Percentiles rank a stretch among this genome's conserved stretches.
Evolutionary conservation across 345 rosid species (phyloP).

Genomic region (Streptanthus diversifolius): DNA sequence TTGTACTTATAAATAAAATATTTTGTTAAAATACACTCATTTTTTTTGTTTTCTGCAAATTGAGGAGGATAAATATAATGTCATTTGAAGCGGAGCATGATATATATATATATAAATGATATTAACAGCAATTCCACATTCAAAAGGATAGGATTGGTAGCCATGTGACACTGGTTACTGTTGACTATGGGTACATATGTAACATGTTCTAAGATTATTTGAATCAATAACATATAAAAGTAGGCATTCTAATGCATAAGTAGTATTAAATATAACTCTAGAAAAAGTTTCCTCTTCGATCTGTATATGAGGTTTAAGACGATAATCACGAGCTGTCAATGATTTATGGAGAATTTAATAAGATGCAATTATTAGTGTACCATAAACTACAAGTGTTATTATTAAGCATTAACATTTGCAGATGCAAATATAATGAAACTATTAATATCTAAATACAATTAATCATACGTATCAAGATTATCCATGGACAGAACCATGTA

Average conservation of each 20-base stretch:
- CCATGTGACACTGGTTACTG: constrained; percentile 22
- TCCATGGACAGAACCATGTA: not conserved
- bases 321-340: not conserved
- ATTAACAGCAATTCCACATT: not conserved
- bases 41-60: not conserved
- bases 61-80: not conserved
- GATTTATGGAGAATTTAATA: not conserved
- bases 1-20: not conserved
- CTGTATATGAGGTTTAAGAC: not conserved
- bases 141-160: constrained; percentile 12
- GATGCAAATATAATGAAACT: not conserved
- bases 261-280: not conserved
- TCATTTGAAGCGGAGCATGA: not conserved
- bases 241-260: not conserved
- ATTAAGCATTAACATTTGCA: not conserved
- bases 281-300: not conserved
- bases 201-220: constrained; percentile 24
- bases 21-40: not conserved
- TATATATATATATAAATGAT: not conserved
- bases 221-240: not conserved
- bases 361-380: not conserved
- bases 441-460: not conserved
- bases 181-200: constrained; percentile 15
- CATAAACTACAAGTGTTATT: not conserved
- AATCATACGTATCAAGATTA: not conserved